A percentile compares a stretch with the other conserved stretches of the same genome.
phyloP scores from a whole-genome alignment of 2,329 filamentous ascomycete genomes.

The Hymenoscyphus scutula region DNA sequence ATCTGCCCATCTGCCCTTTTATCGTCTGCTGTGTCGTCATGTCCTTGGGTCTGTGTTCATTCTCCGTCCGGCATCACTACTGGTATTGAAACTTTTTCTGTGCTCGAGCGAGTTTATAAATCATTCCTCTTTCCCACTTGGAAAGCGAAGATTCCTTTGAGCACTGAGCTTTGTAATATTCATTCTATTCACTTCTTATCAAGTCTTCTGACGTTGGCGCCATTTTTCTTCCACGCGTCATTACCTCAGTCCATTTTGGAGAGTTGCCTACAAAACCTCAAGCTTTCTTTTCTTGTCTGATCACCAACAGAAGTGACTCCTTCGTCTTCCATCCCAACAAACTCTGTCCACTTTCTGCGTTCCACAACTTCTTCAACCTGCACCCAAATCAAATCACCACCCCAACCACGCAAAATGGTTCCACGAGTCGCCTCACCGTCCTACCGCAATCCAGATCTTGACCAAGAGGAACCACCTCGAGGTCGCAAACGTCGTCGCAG shows the following conservation, averaged over 20 bases:
- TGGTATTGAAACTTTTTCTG: neutral
- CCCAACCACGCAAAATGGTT: neutral
- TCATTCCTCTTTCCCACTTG: neutral
- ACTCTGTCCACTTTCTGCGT: neutral
- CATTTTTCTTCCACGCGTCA: neutral
- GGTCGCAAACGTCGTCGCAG: slow-evolving; percentile 34
- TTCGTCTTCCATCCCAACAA: neutral
- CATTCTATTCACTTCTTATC: neutral
- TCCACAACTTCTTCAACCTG: neutral
- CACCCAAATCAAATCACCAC: neutral
- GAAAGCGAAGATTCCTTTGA: neutral
- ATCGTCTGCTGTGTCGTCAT: neutral
- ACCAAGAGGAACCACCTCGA: slow-evolving; percentile 23
- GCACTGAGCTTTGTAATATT: neutral
- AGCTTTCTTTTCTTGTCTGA: neutral
- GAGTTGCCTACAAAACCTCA: neutral
- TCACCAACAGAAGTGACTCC: neutral
- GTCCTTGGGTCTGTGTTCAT: neutral
- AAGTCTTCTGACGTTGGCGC: too few relatives aligned
- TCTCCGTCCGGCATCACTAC: neutral
- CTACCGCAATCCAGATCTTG: neutral
- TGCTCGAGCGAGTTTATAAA: neutral
- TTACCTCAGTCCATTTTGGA: neutral
- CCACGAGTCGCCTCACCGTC: neutral
- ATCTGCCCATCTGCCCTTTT: neutral